A percentile compares a stretch with the other conserved stretches of the same genome.
These are phyloP conservation scores for Daldinia decipiens DNA, from an alignment of 495 filamentous ascomycete genomes.

Conservation along the genomic window DNA sequence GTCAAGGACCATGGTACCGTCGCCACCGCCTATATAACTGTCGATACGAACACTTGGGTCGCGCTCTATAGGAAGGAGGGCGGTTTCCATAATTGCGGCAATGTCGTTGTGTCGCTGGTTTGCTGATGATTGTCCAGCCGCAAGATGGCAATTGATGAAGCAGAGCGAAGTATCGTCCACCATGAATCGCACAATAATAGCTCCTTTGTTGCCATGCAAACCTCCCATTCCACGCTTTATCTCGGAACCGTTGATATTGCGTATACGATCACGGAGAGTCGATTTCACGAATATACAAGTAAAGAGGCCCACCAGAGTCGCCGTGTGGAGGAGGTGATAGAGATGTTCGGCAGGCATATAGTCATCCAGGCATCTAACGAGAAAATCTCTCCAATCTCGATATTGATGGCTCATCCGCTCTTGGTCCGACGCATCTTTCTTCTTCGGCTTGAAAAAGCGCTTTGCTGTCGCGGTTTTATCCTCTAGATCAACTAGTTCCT, in stretches of 20 bases:
- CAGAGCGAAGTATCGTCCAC: conserved; percentile 93
- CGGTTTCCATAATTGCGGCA: conserved; percentile 84
- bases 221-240: conserved; percentile 96
- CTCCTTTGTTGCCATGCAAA: conserved; percentile 94
- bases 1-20: conserved; percentile 95
- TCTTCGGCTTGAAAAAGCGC: conserved; percentile 80
- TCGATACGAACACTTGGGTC: conserved; percentile 70
- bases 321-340: conserved; percentile 86
- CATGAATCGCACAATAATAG: conserved; percentile 88
- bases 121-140: conserved; percentile 90
- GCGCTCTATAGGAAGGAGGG: conserved; percentile 73
- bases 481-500: conserved; percentile 95
- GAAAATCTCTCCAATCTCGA: conserved; percentile 91
- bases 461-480: conserved; percentile 98
- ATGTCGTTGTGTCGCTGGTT: conserved; percentile 93
- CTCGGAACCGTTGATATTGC: conserved; percentile 78
- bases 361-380: conserved; percentile 82
- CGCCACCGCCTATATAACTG: conserved; percentile 87
- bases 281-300: conserved; percentile 94
- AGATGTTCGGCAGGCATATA: conserved; percentile 80
- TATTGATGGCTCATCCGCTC: conserved; percentile 98
- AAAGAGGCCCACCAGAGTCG: conserved; percentile 92
- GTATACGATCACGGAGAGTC: conserved; percentile 76
- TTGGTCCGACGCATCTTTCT: conserved; percentile 89
- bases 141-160: conserved; percentile 97